Evolutionary conservation across 2,329 filamentous ascomycete species (phyloP).

Genomic region (Fusarium incarnatum): DNA sequence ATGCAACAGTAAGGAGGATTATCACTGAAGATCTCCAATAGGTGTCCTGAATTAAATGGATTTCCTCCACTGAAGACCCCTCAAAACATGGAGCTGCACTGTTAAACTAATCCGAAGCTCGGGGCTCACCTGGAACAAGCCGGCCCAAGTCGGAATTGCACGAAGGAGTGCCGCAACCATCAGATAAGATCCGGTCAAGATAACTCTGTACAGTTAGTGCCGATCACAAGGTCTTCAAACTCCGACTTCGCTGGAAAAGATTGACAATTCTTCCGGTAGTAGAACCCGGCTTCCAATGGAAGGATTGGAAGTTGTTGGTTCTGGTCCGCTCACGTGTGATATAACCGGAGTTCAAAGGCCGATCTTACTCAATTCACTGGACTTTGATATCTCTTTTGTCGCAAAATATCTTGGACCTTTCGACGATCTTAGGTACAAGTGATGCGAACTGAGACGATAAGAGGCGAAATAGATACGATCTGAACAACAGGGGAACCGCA

Average conservation of each 20-base stretch:
- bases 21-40: conserved; percentile 23
- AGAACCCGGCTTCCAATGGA: neutral
- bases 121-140: conserved; percentile 23
- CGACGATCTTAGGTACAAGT: neutral
- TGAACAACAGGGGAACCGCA: too few species aligned
- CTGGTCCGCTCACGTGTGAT: conserved; percentile 11
- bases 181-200: conserved; percentile 30
- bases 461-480: neutral
- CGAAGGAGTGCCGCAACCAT: conserved; percentile 20
- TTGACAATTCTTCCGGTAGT: conserved; percentile 21
- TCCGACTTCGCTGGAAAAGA: conserved; percentile 43
- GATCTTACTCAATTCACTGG: conserved; percentile 25
- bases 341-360: conserved; percentile 27
- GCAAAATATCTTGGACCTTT: accelerated
- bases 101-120: conserved; percentile 15
- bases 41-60: neutral
- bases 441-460: too few species aligned
- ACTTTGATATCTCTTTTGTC: too few species aligned
- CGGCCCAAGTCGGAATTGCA: conserved; percentile 41
- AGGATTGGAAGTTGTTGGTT: neutral
- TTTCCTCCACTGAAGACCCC: conserved; percentile 25
- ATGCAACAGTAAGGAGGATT: conserved; percentile 15
- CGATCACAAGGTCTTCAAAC: conserved; percentile 28
- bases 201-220: conserved; percentile 13
- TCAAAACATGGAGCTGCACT: conserved; percentile 20